Base-by-base conservation (phyloP, 2,329 filamentous ascomycete genomes). In the Aureobasidium lini region DNA sequence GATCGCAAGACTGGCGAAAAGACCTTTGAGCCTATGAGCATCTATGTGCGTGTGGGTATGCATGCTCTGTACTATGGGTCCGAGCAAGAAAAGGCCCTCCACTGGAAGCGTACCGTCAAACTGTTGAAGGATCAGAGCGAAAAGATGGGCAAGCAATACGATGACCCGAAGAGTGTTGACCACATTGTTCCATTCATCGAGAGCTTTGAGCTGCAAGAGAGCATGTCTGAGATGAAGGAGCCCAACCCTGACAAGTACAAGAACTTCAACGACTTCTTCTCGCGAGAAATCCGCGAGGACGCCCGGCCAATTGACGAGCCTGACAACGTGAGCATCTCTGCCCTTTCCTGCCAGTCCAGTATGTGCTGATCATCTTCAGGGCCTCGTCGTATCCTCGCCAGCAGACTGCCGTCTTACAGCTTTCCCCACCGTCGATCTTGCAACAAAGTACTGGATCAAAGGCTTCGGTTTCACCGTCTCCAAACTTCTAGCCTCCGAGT, bases 261-360 rank as follows among this genome's bases (percentile, higher is more conserved):
- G 18, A 75, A 64, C 6, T 77, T 77, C 70, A 77, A 77, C 62
- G 72, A 72, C 3, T 77, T 77, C 67, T 77, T 77, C 59, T 71
- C 71, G 1, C 65, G 74, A 18, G 70, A 73, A 57, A 68, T 76
- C 52, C 68, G 67, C 36, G 62, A 66, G 7, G 65, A 65, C 18
- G 73, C 73, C 0, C 63, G 75, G 10, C 75, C 75, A 1, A 65
- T 74, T 13, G 70, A 66, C 6, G 71, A 74, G 43, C 69, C 72
- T 4, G 66, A 66, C 6, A 70, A 73, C 46, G 66, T 63, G 16
- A 37, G 47, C 6, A 13, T 11, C n/a, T 9, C 2, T 5, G 15
- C n/a, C 18, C 15, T 15, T 39, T 9, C 4, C 10, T 9, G 1
- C 34, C 36, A 3, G 16, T 13, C 13, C 11, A 40, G 8, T 5